These are phyloP conservation scores for Phytophthora kernoviae DNA, from an alignment of 352 stramenopile species.

Conservation along the genomic window DNA sequence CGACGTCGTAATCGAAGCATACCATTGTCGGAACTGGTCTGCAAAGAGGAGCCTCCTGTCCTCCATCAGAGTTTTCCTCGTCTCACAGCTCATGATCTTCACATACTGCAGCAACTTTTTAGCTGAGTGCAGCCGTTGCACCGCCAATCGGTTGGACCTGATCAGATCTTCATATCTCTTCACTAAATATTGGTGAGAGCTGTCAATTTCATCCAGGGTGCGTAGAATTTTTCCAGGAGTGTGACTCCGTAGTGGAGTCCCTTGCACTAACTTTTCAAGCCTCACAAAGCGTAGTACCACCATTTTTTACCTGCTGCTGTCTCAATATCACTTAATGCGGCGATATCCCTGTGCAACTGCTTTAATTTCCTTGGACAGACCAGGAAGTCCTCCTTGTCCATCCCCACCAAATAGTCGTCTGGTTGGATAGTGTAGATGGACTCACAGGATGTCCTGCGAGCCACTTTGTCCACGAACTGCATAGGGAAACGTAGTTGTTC, in stretches of 20 bases:
- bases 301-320: slow-evolving; percentile 29
- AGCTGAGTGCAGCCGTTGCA: slow-evolving; percentile 52
- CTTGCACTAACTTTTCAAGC: slow-evolving; percentile 40
- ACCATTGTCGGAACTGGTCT: slow-evolving; percentile 62
- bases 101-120: slow-evolving; percentile 73
- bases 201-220: slow-evolving; percentile 48
- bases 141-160: slow-evolving; percentile 37
- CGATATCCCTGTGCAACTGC: slow-evolving; percentile 50
- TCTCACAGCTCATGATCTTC: slow-evolving; percentile 46
- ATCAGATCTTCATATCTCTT: slow-evolving; percentile 50
- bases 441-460: slow-evolving; percentile 13
- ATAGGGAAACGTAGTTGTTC: slow-evolving; percentile 28
- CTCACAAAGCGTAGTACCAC: slow-evolving; percentile 69
- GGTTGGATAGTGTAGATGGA: slow-evolving; percentile 90
- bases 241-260: slow-evolving; percentile 38
- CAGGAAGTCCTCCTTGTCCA: slow-evolving; percentile 63
- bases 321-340: slow-evolving; percentile 21
- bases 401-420: slow-evolving; percentile 92
- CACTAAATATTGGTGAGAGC: slow-evolving; percentile 31
- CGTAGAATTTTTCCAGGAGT: slow-evolving; percentile 57
- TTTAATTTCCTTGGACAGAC: slow-evolving; percentile 43
- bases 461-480: slow-evolving; percentile 41
- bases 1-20: slow-evolving; percentile 17
- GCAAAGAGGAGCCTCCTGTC: slow-evolving; percentile 60
- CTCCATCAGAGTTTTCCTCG: slow-evolving; percentile 36